phyloP scores from a whole-genome alignment of 1,284 basidiomycete species.

The Inonotus hispidus region DNA sequence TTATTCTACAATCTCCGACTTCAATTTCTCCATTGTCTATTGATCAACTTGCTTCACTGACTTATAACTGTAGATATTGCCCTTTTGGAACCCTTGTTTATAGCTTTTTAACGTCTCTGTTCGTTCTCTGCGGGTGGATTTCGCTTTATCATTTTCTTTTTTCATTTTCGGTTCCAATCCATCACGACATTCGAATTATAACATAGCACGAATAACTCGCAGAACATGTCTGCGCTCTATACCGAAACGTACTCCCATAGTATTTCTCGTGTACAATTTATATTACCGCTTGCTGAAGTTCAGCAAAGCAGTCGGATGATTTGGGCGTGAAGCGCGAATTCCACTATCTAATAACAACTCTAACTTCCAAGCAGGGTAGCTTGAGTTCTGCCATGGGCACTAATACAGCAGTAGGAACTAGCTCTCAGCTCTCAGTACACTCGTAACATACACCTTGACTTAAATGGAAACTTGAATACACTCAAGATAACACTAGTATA shows the following conservation, averaged over 20 bases:
- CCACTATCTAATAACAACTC: background rate
- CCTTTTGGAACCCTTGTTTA: background rate
- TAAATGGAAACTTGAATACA: background rate
- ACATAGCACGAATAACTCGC: background rate
- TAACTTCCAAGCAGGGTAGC: background rate
- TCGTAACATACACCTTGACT: background rate
- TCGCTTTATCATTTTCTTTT: background rate
- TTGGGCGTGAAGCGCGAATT: background rate
- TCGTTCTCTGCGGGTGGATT: background rate
- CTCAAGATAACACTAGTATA: background rate
- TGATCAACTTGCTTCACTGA: slow-evolving; percentile 1
- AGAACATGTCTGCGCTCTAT: background rate
- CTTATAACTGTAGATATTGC: slow-evolving; percentile 1
- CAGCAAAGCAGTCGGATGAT: background rate
- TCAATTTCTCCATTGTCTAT: background rate
- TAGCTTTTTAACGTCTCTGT: background rate
- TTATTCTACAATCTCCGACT: background rate
- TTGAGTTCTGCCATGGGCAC: too few species aligned
- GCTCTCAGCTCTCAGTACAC: too few species aligned
- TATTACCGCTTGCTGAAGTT: background rate
- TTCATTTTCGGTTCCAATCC: background rate
- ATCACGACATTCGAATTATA: background rate
- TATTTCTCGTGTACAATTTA: background rate
- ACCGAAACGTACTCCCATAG: background rate
- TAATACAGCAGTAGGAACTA: too few species aligned